These are phyloP conservation scores for Nannochloropsis oceanica DNA, from an alignment of 108 stramenopile species.

Conservation along the genomic window DNA sequence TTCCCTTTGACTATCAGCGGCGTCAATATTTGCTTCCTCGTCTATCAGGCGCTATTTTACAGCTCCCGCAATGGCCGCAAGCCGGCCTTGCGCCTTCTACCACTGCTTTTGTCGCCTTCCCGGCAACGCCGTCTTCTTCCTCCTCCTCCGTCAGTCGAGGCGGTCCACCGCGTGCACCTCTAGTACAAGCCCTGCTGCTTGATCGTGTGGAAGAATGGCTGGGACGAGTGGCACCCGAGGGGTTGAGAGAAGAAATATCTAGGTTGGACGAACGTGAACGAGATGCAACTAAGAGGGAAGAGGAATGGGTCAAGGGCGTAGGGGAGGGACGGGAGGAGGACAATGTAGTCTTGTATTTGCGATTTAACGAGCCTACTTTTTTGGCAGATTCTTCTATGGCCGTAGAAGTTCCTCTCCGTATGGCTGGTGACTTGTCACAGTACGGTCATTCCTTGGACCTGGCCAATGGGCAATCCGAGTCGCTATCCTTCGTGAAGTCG, in stretches of 20 bases:
- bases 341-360: background rate
- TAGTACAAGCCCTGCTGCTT: background rate
- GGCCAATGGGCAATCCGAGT: background rate
- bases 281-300: background rate
- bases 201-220: background rate
- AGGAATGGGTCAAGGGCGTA: background rate
- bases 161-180: background rate
- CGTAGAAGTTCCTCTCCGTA: background rate
- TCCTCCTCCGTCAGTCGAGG: background rate
- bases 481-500: background rate
- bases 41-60: background rate
- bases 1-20: background rate
- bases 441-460: background rate
- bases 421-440: background rate
- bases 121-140: background rate
- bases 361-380: background rate
- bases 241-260: background rate
- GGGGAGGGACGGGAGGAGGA: background rate
- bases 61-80: background rate
- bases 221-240: background rate
- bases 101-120: background rate
- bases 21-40: background rate
- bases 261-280: background rate
- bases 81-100: background rate
- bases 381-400: background rate